Evolutionary conservation across 164 flowering plant species (phyloP), one percentile per base, ranked within the genome.

Genomic region (Protea cynaroides): DNA sequence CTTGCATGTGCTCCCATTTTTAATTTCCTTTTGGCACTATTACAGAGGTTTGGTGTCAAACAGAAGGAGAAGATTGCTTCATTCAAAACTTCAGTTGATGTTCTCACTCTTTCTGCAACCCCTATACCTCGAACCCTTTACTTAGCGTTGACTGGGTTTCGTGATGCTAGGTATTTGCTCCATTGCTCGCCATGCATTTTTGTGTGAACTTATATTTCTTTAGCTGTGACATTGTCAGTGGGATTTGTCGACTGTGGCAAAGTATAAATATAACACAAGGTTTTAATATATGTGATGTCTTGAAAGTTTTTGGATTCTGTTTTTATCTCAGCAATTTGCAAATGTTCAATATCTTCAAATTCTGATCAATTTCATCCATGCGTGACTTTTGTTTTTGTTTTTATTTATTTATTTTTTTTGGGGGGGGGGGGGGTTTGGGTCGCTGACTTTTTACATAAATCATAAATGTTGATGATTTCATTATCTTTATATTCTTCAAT

Each of bases 11-110:
- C 52, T 47, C 29, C 73, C 55, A 29, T 55, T 63, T 21, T 67
- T 40, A 9, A 40, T 40, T 40, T 40, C 46, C 8, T 12, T 40
- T 12, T 40, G 8, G 51, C 66, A 54, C 15, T 49, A 15, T 73
- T 73, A 15, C 84, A 94, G 97, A 86, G 96, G 69, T 94, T 94
- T 81, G 99, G 99, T 25, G 99, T 94, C 71, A 91, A 89, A 68
- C 99, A 94, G 76, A 94, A 94, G 83, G 99, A 94, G 79, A 87
- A 78, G 80, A 94, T 94, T 70, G 97, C 99, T 71, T 87, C 99
- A 62, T 89, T 89, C 71, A 94, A 94, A 77, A 94, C 92, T 56
- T 83, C 99, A 46, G 87, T 94, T 68, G 99, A 94, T 79, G 97
- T 94, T 63, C 96, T 94, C 56, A 89, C 99, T 68, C 97, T 94